Percentiles rank a stretch among this genome's conserved stretches.
Evolutionary conservation across 371 early-diverging fungal genomes (phyloP).

Genomic region (Phascolomyces articulosus): DNA sequence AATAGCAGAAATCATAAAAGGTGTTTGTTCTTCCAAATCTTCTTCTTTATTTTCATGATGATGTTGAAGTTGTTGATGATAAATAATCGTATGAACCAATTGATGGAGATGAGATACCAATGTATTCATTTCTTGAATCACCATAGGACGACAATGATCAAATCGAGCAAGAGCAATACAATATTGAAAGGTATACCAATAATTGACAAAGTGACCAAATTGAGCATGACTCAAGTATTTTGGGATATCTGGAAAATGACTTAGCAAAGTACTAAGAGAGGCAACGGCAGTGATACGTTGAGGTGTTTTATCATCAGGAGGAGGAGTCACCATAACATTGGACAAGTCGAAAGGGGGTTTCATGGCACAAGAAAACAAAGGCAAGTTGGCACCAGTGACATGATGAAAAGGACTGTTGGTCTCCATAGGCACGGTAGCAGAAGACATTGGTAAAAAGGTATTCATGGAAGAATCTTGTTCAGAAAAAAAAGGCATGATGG

Average conservation of each 20-base stretch:
- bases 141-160: constrained; percentile 5
- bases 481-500: background rate
- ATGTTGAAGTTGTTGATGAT: background rate
- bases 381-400: too few relatives aligned
- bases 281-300: too few relatives aligned
- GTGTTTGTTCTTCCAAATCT: constrained; percentile 2
- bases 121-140: constrained; percentile 19
- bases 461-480: background rate
- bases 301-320: too few relatives aligned
- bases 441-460: too few relatives aligned
- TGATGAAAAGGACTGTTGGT: too few relatives aligned
- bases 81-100: background rate
- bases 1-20: background rate
- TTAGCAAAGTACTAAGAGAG: constrained; percentile 19
- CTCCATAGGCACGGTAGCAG: too few relatives aligned
- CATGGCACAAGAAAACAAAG: too few relatives aligned
- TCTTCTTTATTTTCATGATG: background rate
- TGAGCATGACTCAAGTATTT: constrained; percentile 26
- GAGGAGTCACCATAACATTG: too few relatives aligned
- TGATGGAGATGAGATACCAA: constrained; percentile 16
- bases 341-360: too few relatives aligned
- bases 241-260: constrained; percentile 31
- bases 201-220: constrained; percentile 23
- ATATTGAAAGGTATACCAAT: constrained; percentile 33
- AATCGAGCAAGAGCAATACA: constrained; percentile 20